Evolutionary conservation across 2,329 filamentous ascomycete species (phyloP).

Genomic region (Emergomyces orientalis): DNA sequence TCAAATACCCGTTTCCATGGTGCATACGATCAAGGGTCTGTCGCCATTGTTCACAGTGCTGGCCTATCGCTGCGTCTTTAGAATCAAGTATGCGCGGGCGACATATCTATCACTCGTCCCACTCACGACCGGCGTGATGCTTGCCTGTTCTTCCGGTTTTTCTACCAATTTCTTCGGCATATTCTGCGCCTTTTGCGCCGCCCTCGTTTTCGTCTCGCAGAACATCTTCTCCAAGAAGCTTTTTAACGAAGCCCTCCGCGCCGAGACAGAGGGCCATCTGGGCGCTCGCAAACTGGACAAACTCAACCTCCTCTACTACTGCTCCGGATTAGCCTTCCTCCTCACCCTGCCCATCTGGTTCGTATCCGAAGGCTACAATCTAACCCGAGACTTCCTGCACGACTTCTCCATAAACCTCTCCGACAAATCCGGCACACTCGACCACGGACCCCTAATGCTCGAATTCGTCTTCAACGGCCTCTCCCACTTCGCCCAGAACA

Average conservation of each 20-base stretch:
- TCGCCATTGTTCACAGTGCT: conserved; percentile 92
- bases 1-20: conserved; percentile 89
- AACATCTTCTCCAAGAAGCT: conserved; percentile 98
- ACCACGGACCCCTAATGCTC: conserved; percentile 53
- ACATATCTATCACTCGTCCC: conserved; percentile 89
- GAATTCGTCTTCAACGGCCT: conserved; percentile 96
- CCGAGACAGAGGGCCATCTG: conserved; percentile 62
- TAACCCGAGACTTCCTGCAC: conserved; percentile 67
- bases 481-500: conserved; percentile 94
- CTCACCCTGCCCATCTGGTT: conserved; percentile 89
- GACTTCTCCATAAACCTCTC: conserved; percentile 72
- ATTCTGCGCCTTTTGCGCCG: conserved; percentile 76
- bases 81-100: conserved; percentile 74
- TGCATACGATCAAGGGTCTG: conserved; percentile 96
- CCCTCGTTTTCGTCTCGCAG: conserved; percentile 90
- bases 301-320: conserved; percentile 92
- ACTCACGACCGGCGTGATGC: conserved; percentile 84
- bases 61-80: conserved; percentile 81
- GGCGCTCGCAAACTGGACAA: conserved; percentile 81
- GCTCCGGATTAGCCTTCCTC: conserved; percentile 83
- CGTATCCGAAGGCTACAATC: conserved; percentile 71
- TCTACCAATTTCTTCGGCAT: conserved; percentile 86
- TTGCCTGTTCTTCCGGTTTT: conserved; percentile 89
- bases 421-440: conserved; percentile 63
- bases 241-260: conserved; percentile 85